Base-by-base conservation (phyloP, 768 basidiomycete species). In the Panus rudis region DNA sequence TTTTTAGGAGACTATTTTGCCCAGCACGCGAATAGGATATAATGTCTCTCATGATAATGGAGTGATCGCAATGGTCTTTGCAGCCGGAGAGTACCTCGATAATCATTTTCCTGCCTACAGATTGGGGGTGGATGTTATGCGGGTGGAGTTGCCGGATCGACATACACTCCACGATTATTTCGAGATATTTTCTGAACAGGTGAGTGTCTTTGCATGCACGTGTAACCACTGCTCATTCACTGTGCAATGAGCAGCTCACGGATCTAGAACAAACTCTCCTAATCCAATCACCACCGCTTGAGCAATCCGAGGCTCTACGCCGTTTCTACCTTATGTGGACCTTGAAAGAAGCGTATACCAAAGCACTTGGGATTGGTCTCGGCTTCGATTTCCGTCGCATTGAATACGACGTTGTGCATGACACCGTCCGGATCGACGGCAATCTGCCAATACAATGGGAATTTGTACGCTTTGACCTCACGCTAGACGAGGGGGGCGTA, bases 261-360 rank as follows among this genome's bases (percentile, higher is more conserved):
- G 42, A 56, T 2, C 47, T 52, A 16, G 73, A 76, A 48, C 60
- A 52, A 42, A 43, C 39, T 4, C 31, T 55, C 4, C 48, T 71
- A 33, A 54, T 64, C 12, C 50, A 52, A n/a, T 34, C 47, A 5
- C 65, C 66, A 14, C 64, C 68, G 8, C 54, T 71, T 6, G 60
- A 75, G 21, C 60, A 71, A 45, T 56, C 63, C 6, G 77, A 81
- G 47, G 73, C 70, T 3, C 62, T 85, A n/a, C 65, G 68, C 33
- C 65, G 68, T 13, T 84, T 92, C 59, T 88, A 84, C 55, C 81
- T 81, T 71, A 76, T 89, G 50, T 92, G 90, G 90, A 91, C 91
- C 6, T 63, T 88, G 58, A 93, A 93, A 63, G 90, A 93, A 60
- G 89, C 91, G 3, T 92, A 91, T 60, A 89, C 86, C 5, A 93